Conservation (phyloP, 805 yeast species). For the Hanseniaspora pseudoguilliermondii region DNA sequence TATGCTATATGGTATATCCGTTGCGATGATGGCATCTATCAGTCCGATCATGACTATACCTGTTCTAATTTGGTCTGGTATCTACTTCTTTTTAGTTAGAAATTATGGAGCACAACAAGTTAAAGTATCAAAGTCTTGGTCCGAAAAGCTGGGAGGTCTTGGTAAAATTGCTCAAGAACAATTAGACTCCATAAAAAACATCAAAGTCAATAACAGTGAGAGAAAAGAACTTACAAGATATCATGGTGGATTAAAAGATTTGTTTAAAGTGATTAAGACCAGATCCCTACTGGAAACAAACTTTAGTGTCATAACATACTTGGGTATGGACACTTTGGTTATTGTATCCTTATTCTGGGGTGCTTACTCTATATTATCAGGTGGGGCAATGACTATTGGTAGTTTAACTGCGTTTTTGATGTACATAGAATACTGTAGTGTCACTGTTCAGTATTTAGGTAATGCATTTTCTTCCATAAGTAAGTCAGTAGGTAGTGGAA, state of each 20-base stretch:
- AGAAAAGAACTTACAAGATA: constrained; percentile 63
- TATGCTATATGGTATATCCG: constrained; percentile 72
- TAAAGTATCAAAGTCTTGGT: constrained; percentile 59
- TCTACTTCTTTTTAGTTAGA: constrained; percentile 61
- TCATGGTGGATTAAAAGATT: constrained; percentile 54
- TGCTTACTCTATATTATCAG: constrained; percentile 57
- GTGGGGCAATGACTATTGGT: constrained; percentile 69
- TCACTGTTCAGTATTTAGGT: constrained; percentile 82
- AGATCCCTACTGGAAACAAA: constrained; percentile 74
- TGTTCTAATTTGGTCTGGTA: constrained; percentile 70
- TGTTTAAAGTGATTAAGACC: constrained; percentile 54
- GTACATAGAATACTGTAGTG: constrained; percentile 90
- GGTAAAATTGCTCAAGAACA: constrained; percentile 91
- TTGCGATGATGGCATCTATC: constrained; percentile 81
- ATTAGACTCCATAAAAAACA: constrained; percentile 71
- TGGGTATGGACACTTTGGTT: constrained; percentile 74
- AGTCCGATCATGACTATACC: constrained; percentile 69
- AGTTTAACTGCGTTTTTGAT: constrained; percentile 87
- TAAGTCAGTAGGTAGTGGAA: constrained; percentile 97
- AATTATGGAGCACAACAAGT: constrained; percentile 76
- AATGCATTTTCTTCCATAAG: constrained; percentile 87
- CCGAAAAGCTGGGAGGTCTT: constrained; percentile 72
- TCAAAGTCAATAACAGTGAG: constrained; percentile 88
- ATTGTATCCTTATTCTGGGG: constrained; percentile 69
- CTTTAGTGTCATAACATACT: constrained; percentile 64